Conservation (phyloP, 495 filamentous ascomycete species). For the Penicillium coprophilum region DNA sequence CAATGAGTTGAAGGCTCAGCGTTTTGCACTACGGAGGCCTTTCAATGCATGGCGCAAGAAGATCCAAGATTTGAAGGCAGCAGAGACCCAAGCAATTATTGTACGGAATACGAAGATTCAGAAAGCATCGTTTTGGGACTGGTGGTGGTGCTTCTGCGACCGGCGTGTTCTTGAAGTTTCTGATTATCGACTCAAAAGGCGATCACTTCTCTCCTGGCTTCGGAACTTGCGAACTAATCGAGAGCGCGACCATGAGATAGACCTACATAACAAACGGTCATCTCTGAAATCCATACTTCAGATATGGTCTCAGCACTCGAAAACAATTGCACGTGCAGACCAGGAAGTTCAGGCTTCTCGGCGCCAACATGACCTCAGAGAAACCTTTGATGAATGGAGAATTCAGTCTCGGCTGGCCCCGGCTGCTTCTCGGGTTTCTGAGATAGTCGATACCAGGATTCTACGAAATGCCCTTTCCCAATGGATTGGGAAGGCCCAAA, state of each 20-base stretch:
- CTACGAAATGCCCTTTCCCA: conserved; percentile 47
- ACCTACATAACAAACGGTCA: conserved; percentile 28
- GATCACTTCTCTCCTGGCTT: conserved; percentile 47
- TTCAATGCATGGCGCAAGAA: conserved; percentile 56
- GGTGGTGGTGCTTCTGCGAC: conserved; percentile 57
- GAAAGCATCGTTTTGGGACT: conserved; percentile 50
- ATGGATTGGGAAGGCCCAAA: conserved; percentile 53
- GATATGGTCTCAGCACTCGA: conserved; percentile 34
- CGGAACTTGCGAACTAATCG: conserved; percentile 44
- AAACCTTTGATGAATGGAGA: conserved; percentile 40
- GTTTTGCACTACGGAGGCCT: conserved; percentile 58
- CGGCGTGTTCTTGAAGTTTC: conserved; percentile 55
- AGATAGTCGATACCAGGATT: conserved; percentile 50
- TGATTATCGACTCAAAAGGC: conserved; percentile 47
- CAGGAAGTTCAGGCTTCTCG: conserved; percentile 36
- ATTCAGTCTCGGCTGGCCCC: conserved; percentile 49
- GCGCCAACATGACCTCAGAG: conserved; percentile 31
- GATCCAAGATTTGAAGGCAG: conserved; percentile 30
- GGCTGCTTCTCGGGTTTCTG: conserved; percentile 43
- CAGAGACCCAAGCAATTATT: conserved; percentile 42
- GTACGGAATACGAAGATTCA: conserved; percentile 46
- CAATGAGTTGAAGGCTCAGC: conserved; percentile 65
- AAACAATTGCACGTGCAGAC: conserved; percentile 28
- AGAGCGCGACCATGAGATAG: conserved; percentile 45
- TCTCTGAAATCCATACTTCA: conserved; percentile 30